Percentiles rank a stretch among this genome's conserved stretches.
phyloP scores from a whole-genome alignment of 805 yeast genomes.

The Saturnispora silvae region DNA sequence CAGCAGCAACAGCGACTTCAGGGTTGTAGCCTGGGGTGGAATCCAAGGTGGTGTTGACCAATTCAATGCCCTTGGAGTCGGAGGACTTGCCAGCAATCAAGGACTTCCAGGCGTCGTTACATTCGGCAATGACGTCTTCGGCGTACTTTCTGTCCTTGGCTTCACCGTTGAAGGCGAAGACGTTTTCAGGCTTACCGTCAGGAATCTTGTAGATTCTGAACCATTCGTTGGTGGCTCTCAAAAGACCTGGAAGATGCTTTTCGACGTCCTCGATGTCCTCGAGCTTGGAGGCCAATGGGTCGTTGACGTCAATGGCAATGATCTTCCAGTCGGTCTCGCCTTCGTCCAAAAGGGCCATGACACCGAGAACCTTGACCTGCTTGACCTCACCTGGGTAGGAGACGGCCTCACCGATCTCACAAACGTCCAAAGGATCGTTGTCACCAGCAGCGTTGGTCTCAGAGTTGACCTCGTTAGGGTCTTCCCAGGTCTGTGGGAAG shows the following conservation, averaged over 20 bases:
- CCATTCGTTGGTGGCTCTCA: slow-evolving; percentile 95
- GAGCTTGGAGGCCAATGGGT: slow-evolving; percentile 80
- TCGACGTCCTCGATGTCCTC: slow-evolving; percentile 88
- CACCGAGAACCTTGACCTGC: slow-evolving; percentile 87
- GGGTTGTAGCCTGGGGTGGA: slow-evolving; percentile 44
- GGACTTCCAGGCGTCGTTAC: slow-evolving; percentile 74
- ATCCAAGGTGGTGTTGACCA: slow-evolving; percentile 66
- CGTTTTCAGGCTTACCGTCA: slow-evolving; percentile 94
- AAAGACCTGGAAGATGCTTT: slow-evolving; percentile 80
- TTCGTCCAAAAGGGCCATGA: slow-evolving; percentile 89
- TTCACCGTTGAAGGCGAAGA: slow-evolving; percentile 93
- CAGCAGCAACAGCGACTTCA: slow-evolving; percentile 52
- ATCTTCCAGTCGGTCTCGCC: slow-evolving; percentile 91
- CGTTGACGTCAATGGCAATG: slow-evolving; percentile 77
- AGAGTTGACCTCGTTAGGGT: slow-evolving; percentile 52
- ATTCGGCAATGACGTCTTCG: slow-evolving; percentile 70
- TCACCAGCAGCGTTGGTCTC: slow-evolving; percentile 68
- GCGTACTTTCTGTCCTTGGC: slow-evolving; percentile 84
- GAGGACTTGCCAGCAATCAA: slow-evolving; percentile 53
- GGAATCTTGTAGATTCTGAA: slow-evolving; percentile 96
- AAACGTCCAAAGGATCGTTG: slow-evolving; percentile 78
- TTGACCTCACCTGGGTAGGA: slow-evolving; percentile 63
- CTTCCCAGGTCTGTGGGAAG: slow-evolving; percentile 91
- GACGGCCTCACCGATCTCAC: slow-evolving; percentile 67
- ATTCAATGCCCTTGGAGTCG: slow-evolving; percentile 55